These are phyloP conservation scores for Gastrolobium bilobum DNA, from an alignment of 306 rosid species.

Conservation along the genomic window DNA sequence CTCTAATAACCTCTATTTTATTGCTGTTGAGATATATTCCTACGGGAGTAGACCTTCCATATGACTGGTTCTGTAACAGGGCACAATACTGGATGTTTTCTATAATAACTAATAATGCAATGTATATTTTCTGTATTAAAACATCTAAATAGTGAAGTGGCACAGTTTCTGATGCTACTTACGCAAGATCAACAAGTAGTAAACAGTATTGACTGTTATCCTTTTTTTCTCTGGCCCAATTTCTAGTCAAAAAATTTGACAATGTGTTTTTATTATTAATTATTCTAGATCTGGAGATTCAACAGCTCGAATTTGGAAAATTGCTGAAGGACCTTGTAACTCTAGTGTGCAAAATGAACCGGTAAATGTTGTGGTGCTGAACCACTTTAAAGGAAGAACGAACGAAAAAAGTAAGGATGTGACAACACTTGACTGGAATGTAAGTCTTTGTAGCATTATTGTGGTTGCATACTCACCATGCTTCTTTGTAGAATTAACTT, in stretches of 20 bases:
- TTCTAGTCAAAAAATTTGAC: constrained; percentile 1
- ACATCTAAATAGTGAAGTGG: not conserved
- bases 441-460: constrained; percentile 48
- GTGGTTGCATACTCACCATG: not conserved
- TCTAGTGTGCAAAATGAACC: constrained; percentile 54
- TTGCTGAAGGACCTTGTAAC: constrained; percentile 54
- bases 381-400: constrained; percentile 67
- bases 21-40: too few species aligned
- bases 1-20: too few species aligned
- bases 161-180: constrained; percentile 15
- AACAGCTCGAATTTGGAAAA: constrained; percentile 77
- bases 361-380: constrained; percentile 57
- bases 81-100: constrained; percentile 32
- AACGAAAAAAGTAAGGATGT: constrained; percentile 78
- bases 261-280: not conserved
- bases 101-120: not conserved
- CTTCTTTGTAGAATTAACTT: constrained; percentile 10
- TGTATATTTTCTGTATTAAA: not conserved
- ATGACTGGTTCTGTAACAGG: too few species aligned
- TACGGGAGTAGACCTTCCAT: too few species aligned
- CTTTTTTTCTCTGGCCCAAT: not conserved
- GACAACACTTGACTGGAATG: constrained; percentile 86
- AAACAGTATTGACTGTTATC: not conserved
- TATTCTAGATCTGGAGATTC: constrained; percentile 75
- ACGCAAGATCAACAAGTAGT: not conserved